Evolutionary conservation across 2,329 filamentous ascomycete species (phyloP), one percentile per base, ranked within the genome.

Genomic region (Colletotrichum sp.): DNA sequence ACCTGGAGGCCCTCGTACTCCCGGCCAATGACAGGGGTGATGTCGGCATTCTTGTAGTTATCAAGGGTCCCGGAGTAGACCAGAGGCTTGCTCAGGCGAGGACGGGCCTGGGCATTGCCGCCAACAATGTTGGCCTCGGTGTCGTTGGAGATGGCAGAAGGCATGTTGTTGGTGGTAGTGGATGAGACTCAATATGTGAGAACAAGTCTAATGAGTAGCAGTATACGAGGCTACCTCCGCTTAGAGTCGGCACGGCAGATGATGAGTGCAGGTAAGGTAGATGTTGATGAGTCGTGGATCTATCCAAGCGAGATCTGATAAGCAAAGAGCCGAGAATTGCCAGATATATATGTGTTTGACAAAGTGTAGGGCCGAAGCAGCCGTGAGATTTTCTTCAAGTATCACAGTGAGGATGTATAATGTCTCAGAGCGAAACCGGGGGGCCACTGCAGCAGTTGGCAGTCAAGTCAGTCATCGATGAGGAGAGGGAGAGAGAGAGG

Each of bases 11-110:
- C 82, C 12, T 80, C 80, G 78, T 87, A 90, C 79, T 90, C 89
- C 36, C 86, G 86, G 2, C 89, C 89, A 57, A 90, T 89, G 61
- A 87, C 85, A 12, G 88, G 88, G 19, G 89, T 90, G 29, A 88
- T 79, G 68, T 85, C 83, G 12, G 79, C 74, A 62, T 85, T 82
- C 49, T 83, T 80, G 78, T 85, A 85, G 12, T 78, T 79, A 32
- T 88, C 86, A 6, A 89, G 83, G 25, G 82, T 83, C 61, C 87
- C 86, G 39, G 84, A 83, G 78, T 86, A 86, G 76, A 82, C 81
- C 69, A 88, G 81, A 25, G 86, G 85, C 69, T 84, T 78, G 75
- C 79, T 75, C 39, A 84, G 71, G 27, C 82, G 80, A 30, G 83
- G 79, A 8, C 81, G 79, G 64, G 80, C 81, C 22, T 80, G 76